Evolutionary conservation across 2,329 filamentous ascomycete species (phyloP), one percentile per base, ranked within the genome.

Genomic region (Botrytis porri): DNA sequence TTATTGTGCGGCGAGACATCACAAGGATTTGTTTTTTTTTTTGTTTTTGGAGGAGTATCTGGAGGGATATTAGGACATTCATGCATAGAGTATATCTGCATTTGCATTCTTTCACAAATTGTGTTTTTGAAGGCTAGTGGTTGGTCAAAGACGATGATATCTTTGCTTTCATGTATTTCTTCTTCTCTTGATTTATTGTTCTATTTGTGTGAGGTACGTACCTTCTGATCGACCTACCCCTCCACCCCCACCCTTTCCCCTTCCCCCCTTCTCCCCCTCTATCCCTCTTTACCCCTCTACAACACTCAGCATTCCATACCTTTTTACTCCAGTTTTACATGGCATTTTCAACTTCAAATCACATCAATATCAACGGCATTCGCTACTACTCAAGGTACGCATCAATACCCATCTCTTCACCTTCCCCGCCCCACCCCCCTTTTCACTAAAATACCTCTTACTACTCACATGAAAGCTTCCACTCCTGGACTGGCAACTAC

Each of bases 391-490:
- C 29, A 61, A 74, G 73, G 77, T 78, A 74, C 73, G 77, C 75
- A 78, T 74, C 25, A 59, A 35, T 41, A 39, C n/a, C 18, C 66
- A 25, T 32, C n/a, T 25, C 57, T 41, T 41, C 60, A 39, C 59
- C 32, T 65, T 32, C 69, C 60, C 41, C 66, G 65, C 37, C 48
- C 41, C 45, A 65, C 70, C 22, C 61, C 0, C 6, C 18, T 45
- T 25, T n/a, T 41, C 22, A 57, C 72, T 54, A 59, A 12, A 25
- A 62, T 37, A 48, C 22, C 59, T 77, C 77, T 80, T 62, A 79
- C 78, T 79, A 80, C 78, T 80, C 73, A 80, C 73, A 48, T 74
- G 60, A 79, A 79, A 80, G 78, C 78, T 76, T 62, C 18, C 22
- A 25, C 25, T 54, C 43, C 41, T 71, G 60, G 59, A 65, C 65